Evolutionary conservation across 2,329 filamentous ascomycete genomes (phyloP), one percentile per base, ranked within the genome.

Genomic region (Sclerotinia subarctica): DNA sequence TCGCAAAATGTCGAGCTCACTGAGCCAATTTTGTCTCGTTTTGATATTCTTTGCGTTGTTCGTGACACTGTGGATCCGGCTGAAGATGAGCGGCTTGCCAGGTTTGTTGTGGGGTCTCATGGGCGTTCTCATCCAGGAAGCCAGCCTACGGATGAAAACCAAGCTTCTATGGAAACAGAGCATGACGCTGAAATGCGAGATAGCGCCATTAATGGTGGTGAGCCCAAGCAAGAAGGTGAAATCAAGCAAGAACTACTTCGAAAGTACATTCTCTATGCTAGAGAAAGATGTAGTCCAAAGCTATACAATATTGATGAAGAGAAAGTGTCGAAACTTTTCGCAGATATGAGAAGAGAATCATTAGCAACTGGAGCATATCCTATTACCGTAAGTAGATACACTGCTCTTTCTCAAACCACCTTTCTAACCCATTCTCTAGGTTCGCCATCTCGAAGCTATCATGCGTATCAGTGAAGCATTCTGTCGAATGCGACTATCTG

Each of bases 291-390:
- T 79, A 86, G 86, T 66, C 95, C 95, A 11, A 98, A 97, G 81
- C 85, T 99, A 11, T 97, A 97, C 78, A 92, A 98, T 78, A 96
- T 99, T 80, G 95, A 99, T 74, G 92, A 97, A 78, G 95, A 98
- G 81, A 99, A 99, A 82, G 88, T 99, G 44, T 92, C 95, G 2
- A 86, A 94, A 63, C 83, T 99, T 11, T 99, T 98, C 78, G 92
- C 94, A 38, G 95, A 99, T 77, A 98, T 99, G 94, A 85, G 95
- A 74, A 85, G 93, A 73, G 95, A 99, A 80, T 94, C 90, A 32
- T 82, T 97, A 70, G 94, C 94, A 1, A 99, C 95, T 32, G 95
- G 95, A 29, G 95, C 94, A 29, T 99, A 98, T 79, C 95, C 95
- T 5, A 99, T 99, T 71, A 99, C 95, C 35, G 95, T 98, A 85